These are phyloP conservation scores for Onygena corvina DNA, from an alignment of 2,329 filamentous ascomycete species.

Conservation along the genomic window DNA sequence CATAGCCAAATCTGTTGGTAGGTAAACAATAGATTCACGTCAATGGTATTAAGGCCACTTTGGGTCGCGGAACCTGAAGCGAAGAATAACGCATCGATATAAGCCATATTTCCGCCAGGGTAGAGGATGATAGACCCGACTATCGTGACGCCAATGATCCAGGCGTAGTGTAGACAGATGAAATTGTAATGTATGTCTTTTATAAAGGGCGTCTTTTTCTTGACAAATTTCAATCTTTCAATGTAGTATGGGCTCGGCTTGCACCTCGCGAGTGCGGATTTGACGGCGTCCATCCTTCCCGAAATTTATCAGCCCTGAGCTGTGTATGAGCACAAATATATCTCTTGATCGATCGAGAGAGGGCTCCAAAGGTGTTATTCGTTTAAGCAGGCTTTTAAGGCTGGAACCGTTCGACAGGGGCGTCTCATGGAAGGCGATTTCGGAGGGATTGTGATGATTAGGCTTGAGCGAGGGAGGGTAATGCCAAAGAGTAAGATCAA, in stretches of 20 bases:
- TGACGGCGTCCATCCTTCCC: background rate
- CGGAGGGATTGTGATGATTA: background rate
- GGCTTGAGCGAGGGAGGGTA: background rate
- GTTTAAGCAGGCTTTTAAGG: background rate
- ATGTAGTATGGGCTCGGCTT: background rate
- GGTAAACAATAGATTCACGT: slow-evolving; percentile 55
- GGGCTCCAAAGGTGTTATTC: background rate
- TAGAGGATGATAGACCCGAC: slow-evolving; percentile 68
- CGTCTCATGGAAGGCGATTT: background rate
- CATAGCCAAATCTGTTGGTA: slow-evolving; percentile 66
- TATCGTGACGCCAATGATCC: slow-evolving; percentile 63
- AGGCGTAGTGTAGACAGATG: slow-evolving; percentile 49
- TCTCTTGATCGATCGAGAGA: background rate
- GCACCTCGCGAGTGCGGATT: background rate
- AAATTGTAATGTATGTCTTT: slow-evolving; percentile 33
- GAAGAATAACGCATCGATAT: slow-evolving; percentile 84
- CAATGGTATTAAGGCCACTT: slow-evolving; percentile 71
- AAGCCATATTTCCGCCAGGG: slow-evolving; percentile 50
- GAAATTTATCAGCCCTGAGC: background rate
- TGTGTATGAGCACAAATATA: background rate
- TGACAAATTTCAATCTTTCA: slow-evolving; percentile 16
- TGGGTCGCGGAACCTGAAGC: slow-evolving; percentile 78
- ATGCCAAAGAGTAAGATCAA: too few relatives aligned
- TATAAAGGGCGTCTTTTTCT: slow-evolving; percentile 28
- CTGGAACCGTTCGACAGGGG: background rate